Base-by-base conservation (phyloP, 2,329 filamentous ascomycete genomes). In the Arthroderma uncinatum region DNA sequence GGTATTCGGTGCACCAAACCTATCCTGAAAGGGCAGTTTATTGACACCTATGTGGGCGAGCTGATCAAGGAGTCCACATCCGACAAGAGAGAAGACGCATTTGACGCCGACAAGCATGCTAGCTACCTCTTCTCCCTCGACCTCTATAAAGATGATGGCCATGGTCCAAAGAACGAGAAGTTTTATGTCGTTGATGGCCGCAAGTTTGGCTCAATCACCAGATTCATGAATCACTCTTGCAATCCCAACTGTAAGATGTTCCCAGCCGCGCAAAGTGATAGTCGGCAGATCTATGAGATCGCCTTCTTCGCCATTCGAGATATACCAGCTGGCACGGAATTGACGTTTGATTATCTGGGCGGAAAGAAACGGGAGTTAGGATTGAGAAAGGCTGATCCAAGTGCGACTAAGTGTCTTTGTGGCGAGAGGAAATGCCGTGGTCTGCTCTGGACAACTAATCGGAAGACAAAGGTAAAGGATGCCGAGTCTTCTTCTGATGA, bases 161-260 rank as follows among this genome's bases (percentile, higher is more conserved):
- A 68, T 4, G 61, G 66, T 2, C 57, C n/a, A n/a, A 64, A 1
- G 12, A 30, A 30, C 6, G n/a, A 19, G 3, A 12, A 19, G 3
- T 64, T 67, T 12, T 75, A 73, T 53, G 68, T 76, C 4, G 66
- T 77, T 0, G 75, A 77, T 53, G 74, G 74, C 0, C 67, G 68
- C 42, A 71, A 69, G 25, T 72, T 73, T 47, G 75, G 75, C 4
- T 67, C 68, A 0, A 63, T 72, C 0, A 75, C 73, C 3, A 69
- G 75, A 0, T 77, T 76, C 57, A 75, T 77, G 61, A 77, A 77
- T 50, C 75, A 77, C 58, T 76, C 73, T 0, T 77, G 75, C 64
- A 71, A 73, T 19, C 74, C 75, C 0, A 78, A 78, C 54, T 75
- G 73, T 60, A 69, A 70, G 9, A 72, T 74, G 42, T 69, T 76